These are phyloP conservation scores for Fusarium kyushuense DNA, from an alignment of 2,329 filamentous ascomycete genomes.

Conservation along the genomic window DNA sequence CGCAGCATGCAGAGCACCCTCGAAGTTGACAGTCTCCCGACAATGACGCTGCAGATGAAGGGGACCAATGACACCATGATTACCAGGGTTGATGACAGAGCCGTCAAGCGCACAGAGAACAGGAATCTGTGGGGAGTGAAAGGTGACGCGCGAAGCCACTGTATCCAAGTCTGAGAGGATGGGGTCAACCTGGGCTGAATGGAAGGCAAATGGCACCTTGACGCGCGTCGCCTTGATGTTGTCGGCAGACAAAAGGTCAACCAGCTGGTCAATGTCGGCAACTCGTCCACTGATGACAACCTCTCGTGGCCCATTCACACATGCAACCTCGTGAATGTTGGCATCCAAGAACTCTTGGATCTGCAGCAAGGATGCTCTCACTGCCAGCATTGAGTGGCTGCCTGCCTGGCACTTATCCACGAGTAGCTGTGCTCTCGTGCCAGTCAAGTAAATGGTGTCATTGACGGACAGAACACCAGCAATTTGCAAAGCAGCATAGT, in stretches of 20 bases:
- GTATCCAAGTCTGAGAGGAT: slow-evolving; percentile 70
- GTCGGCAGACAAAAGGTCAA: slow-evolving; percentile 48
- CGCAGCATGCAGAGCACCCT: slow-evolving; percentile 66
- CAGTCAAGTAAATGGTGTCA: slow-evolving; percentile 73
- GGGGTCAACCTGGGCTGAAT: slow-evolving; percentile 65
- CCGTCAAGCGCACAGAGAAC: slow-evolving; percentile 75
- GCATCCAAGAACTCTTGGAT: slow-evolving; percentile 39
- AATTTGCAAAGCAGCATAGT: slow-evolving; percentile 73
- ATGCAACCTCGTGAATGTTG: slow-evolving; percentile 68
- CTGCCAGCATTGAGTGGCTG: slow-evolving; percentile 31
- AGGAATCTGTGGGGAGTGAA: slow-evolving; percentile 60
- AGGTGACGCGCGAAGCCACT: slow-evolving; percentile 55
- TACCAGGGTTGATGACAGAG: background rate
- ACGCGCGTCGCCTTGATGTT: slow-evolving; percentile 61
- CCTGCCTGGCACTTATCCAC: background rate
- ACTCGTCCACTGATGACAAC: slow-evolving; percentile 73
- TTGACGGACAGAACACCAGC: slow-evolving; percentile 70
- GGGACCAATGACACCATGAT: slow-evolving; percentile 58
- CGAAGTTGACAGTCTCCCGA: slow-evolving; percentile 75
- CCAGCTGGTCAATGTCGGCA: slow-evolving; percentile 59
- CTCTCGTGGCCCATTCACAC: slow-evolving; percentile 80
- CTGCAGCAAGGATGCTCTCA: slow-evolving; percentile 19
- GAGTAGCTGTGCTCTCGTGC: slow-evolving; percentile 60
- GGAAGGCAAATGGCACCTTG: slow-evolving; percentile 66
- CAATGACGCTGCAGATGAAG: slow-evolving; percentile 71